These are phyloP conservation scores for Chimonanthus salicifolius DNA, from an alignment of 164 flowering plant genomes.

Conservation along the genomic window DNA sequence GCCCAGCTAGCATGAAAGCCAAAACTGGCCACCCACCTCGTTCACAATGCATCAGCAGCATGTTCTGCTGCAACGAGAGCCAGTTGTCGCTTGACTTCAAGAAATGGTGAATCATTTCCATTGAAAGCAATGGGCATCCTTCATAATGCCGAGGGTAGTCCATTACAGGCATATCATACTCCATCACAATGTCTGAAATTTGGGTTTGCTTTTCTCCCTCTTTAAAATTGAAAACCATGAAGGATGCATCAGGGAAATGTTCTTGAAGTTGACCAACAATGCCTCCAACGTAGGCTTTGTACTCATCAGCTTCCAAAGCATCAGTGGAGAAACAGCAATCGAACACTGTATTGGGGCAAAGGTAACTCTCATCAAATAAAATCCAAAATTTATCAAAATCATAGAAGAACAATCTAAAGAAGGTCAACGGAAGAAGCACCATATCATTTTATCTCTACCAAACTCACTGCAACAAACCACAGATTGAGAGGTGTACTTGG, in stretches of 20 bases:
- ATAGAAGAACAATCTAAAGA: background rate
- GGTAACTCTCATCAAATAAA: background rate
- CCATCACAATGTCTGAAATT: constrained; percentile 45
- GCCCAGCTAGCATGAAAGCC: constrained; percentile 89
- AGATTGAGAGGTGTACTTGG: background rate
- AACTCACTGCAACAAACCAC: background rate
- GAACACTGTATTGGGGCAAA: constrained; percentile 47
- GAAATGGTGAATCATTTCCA: constrained; percentile 90
- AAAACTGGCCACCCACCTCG: constrained; percentile 92
- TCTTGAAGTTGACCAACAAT: constrained; percentile 60
- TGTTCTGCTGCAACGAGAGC: constrained; percentile 73
- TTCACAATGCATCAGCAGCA: constrained; percentile 89
- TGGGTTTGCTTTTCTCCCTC: constrained; percentile 51
- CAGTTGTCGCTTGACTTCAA: constrained; percentile 85
- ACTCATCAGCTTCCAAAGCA: constrained; percentile 51
- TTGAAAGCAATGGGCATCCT: constrained; percentile 71
- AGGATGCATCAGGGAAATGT: constrained; percentile 68
- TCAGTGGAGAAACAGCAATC: constrained; percentile 85
- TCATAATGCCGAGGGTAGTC: constrained; percentile 92
- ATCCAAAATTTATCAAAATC: background rate
- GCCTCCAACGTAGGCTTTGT: constrained; percentile 58
- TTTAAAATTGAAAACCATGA: constrained; percentile 83
- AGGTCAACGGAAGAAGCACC: background rate
- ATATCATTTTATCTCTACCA: background rate
- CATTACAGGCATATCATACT: constrained; percentile 82